Evolutionary conservation across 768 basidiomycete species (phyloP).

Genomic region (Kwoniella bestiolae): DNA sequence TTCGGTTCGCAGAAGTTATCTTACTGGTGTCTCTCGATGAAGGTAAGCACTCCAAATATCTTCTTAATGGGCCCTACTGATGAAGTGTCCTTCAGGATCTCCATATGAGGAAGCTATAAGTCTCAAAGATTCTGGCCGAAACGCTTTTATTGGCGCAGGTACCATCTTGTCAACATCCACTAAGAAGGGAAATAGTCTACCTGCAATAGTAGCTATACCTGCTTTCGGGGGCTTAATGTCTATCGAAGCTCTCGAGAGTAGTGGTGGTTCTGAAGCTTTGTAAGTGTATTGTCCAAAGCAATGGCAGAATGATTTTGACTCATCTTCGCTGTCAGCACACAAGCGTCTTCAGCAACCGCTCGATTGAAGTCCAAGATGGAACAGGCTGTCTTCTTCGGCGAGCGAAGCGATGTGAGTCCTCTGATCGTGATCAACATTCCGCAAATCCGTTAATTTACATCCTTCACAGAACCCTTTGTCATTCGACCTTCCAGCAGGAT

Average conservation of each 20-base stretch:
- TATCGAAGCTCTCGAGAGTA: conserved; percentile 30
- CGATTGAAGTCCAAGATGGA: conserved; percentile 58
- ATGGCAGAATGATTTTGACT: neutral
- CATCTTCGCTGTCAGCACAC: conserved; percentile 18
- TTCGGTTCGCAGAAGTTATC: conserved; percentile 56
- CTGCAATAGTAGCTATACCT: conserved; percentile 37
- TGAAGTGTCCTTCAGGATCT: conserved; percentile 28
- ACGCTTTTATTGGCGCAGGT: conserved; percentile 57
- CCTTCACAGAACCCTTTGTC: conserved; percentile 57
- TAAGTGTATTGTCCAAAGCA: neutral
- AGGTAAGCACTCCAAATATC: conserved; percentile 22
- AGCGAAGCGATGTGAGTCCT: conserved; percentile 44
- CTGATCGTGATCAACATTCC: neutral
- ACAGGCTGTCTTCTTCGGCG: conserved; percentile 59
- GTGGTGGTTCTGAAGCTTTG: neutral
- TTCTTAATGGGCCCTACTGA: neutral
- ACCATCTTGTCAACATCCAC: conserved; percentile 13
- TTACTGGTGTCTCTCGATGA: conserved; percentile 51
- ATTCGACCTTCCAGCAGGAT: conserved; percentile 54
- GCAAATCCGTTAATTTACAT: neutral
- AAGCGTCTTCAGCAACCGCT: conserved; percentile 40
- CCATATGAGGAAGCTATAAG: conserved; percentile 58
- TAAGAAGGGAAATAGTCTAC: conserved; percentile 14
- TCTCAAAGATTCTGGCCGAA: conserved; percentile 54
- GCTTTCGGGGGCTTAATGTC: conserved; percentile 32